Evolutionary conservation across 441 rosid species (phyloP), one percentile per base, ranked within the genome.

Genomic region (Mallotus repandus): DNA sequence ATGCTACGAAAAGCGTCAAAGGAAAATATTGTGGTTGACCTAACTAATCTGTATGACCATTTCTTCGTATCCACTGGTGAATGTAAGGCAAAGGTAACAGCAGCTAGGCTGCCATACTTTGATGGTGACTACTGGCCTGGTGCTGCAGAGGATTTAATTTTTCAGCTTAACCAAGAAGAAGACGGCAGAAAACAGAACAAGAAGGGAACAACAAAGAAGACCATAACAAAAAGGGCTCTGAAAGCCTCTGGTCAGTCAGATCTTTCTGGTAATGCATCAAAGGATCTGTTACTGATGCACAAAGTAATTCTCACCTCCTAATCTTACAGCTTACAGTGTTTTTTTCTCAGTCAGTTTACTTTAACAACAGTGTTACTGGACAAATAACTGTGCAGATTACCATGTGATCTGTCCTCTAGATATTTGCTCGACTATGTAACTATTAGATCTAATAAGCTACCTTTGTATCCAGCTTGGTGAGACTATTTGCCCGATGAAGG

Each of bases 111-210:
- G 69, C 99, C 99, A 43, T 97, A 97, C 88, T 97, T 97, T 68
- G 99, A 94, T 80, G 99, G 99, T 80, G 98, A 97, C 83, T 97
- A 97, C 83, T 97, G 98, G 99, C 98, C 99, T 67, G 99, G 97
- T 78, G 98, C 99, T 67, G 99, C 99, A 0, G 99, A 97, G 86
- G 98, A 97, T 80, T 83, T 97, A 68, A 92, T 97, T 74, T 83
- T 87, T 87, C 98, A 92, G 85, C 86, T 97, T 79, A 89, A 90
- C 67, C 98, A 97, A 86, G 98, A 96, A 74, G 98, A 94, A 82
- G 98, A 97, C 81, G 97, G 95, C 69, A 89, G 89, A 85, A 96
- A 92, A 83, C 91, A 87, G 49, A 96, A 90, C 77, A 94, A 91
- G 84, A 94, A 92, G 83, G 98, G 99, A 78, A 81, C 88, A 46